Conservation (phyloP, 169 alveolate species). For the Babesia divergens region DNA sequence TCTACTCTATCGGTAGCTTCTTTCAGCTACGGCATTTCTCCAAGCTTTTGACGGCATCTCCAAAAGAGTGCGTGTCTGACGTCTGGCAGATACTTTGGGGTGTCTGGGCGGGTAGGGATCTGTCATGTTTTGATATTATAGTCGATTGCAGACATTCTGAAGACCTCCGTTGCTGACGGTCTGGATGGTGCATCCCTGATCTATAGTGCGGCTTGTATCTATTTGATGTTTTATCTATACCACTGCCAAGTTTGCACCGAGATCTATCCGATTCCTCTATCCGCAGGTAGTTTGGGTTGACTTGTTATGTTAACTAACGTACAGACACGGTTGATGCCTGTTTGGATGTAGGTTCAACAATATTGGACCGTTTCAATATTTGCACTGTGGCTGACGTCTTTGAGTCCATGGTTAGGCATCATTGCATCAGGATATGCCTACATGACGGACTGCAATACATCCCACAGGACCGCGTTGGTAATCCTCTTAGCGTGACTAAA, state of each 20-base stretch:
- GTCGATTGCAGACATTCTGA: slow-evolving; percentile 21
- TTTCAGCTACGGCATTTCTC: slow-evolving; percentile 25
- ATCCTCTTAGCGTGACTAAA: neutral
- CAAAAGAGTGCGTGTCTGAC: slow-evolving; percentile 22
- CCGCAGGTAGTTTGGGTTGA: slow-evolving; percentile 28
- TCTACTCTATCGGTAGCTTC: slow-evolving; percentile 7
- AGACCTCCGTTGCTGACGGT: neutral
- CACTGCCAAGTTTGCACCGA: slow-evolving; percentile 34
- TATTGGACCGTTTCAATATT: neutral
- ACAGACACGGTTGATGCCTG: slow-evolving; percentile 39
- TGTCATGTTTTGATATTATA: neutral
- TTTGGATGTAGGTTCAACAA: slow-evolving; percentile 5
- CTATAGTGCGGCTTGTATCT: slow-evolving; percentile 21
- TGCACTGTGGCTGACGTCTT: slow-evolving; percentile 39
- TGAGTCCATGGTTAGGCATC: slow-evolving; percentile 11
- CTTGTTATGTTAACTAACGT: neutral
- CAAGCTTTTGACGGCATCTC: slow-evolving; percentile 29
- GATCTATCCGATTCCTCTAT: slow-evolving; percentile 34
- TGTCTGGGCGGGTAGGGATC: slow-evolving; percentile 51
- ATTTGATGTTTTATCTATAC: slow-evolving; percentile 47
- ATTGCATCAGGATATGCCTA: slow-evolving; percentile 31
- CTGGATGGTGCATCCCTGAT: neutral
- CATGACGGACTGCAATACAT: slow-evolving; percentile 56
- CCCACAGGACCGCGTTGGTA: slow-evolving; percentile 36
- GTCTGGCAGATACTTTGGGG: slow-evolving; percentile 67